phyloP scores from a whole-genome alignment of 2,329 filamentous ascomycete species.

The Aspergillus alliaceus region DNA sequence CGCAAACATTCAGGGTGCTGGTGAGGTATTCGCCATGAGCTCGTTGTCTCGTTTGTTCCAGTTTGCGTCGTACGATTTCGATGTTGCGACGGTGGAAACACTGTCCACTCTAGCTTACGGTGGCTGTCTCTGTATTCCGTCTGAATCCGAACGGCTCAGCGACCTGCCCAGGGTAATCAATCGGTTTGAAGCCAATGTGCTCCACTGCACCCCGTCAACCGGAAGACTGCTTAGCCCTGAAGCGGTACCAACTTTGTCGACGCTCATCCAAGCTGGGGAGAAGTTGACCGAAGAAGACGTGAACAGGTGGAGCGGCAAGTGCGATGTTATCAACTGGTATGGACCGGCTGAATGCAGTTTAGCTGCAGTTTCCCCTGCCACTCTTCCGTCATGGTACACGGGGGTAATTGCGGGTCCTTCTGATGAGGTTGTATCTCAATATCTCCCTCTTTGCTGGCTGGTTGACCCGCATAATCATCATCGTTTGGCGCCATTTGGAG shows the following conservation, averaged over 20 bases:
- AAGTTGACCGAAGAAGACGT: not conserved
- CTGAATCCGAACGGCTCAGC: too few relatives aligned
- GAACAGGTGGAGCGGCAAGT: not conserved
- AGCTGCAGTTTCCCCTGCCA: not conserved
- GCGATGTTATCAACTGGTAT: not conserved
- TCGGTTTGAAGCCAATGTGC: not conserved
- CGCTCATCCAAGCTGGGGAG: not conserved
- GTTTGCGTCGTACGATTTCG: slow-evolving; percentile 1
- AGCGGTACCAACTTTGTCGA: not conserved
- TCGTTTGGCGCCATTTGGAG: slow-evolving; percentile 8
- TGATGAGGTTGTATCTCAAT: not conserved
- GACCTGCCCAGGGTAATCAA: not conserved
- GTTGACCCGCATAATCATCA: slow-evolving; percentile 6
- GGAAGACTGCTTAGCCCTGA: not conserved
- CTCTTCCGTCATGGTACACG: not conserved
- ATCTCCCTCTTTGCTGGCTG: not conserved
- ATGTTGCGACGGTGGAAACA: not conserved
- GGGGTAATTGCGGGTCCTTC: not conserved
- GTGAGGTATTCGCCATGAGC: not conserved
- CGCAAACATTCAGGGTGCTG: not conserved
- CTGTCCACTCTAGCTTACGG: not conserved
- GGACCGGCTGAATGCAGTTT: not conserved
- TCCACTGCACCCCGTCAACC: not conserved
- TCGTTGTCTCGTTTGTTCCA: not conserved
- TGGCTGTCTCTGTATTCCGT: not conserved